Evolutionary conservation across 2,329 filamentous ascomycete species (phyloP).

Genomic region (Xenosphaeropsis pyriputrescens): DNA sequence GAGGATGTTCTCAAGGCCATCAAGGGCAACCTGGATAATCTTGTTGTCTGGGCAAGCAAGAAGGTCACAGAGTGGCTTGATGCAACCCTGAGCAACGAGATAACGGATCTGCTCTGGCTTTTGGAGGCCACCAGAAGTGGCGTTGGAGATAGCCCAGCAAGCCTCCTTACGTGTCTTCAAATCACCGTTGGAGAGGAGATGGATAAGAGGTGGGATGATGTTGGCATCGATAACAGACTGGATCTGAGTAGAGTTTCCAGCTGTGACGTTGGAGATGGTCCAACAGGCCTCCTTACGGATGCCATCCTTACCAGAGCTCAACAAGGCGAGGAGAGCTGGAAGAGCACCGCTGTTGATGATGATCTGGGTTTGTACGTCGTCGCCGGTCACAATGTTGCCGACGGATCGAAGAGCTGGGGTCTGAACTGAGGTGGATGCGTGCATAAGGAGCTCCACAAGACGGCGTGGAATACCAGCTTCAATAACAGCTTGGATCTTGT

Average conservation of each 20-base stretch:
- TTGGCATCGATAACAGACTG: slow-evolving; percentile 93
- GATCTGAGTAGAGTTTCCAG: slow-evolving; percentile 94
- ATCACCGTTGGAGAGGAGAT: slow-evolving; percentile 90
- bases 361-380: slow-evolving; percentile 97
- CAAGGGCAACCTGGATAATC: slow-evolving; percentile 97
- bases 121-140: slow-evolving; percentile 90
- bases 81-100: slow-evolving; percentile 84
- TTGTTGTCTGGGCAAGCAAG: slow-evolving; percentile 97
- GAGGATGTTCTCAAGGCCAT: slow-evolving; percentile 96
- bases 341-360: slow-evolving; percentile 98
- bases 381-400: slow-evolving; percentile 96
- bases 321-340: slow-evolving; percentile 77
- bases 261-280: slow-evolving; percentile 99
- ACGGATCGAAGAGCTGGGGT: slow-evolving; percentile 94
- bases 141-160: slow-evolving; percentile 99
- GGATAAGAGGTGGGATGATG: slow-evolving; percentile 91
- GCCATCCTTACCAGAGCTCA: slow-evolving; percentile 95
- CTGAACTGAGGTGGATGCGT: slow-evolving; percentile 95
- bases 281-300: slow-evolving; percentile 99
- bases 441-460: slow-evolving; percentile 93
- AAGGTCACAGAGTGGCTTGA: slow-evolving; percentile 92
- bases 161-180: slow-evolving; percentile 99
- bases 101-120: slow-evolving; percentile 98
- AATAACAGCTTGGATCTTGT: slow-evolving; percentile 98
- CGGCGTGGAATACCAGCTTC: slow-evolving; percentile 94